phyloP scores from a whole-genome alignment of 306 rosid genomes.

The Coriaria nepalensis region DNA sequence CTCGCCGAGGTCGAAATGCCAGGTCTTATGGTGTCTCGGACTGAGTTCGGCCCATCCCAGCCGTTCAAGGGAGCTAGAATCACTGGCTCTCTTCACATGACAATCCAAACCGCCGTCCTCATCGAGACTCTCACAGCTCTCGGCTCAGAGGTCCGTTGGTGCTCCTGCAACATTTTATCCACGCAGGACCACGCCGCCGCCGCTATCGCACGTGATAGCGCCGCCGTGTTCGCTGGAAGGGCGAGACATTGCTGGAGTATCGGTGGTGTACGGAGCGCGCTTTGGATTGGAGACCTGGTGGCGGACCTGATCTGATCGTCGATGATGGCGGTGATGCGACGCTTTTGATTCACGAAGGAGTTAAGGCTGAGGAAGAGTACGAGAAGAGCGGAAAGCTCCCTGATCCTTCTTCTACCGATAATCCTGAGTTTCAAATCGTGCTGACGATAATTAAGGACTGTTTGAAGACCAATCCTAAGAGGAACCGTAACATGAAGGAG shows the following conservation, averaged over 20 bases:
- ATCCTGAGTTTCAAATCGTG: conserved; percentile 77
- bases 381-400: conserved; percentile 49
- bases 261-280: conserved; percentile 99
- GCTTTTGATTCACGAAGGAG: conserved; percentile 73
- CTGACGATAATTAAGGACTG: conserved; percentile 61
- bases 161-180: conserved; percentile 93
- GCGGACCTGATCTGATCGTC: conserved; percentile 88
- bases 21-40: conserved; percentile 48
- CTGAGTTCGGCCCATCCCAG: conserved; percentile 56
- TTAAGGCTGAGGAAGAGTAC: conserved; percentile 64
- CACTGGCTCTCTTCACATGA: conserved; percentile 99
- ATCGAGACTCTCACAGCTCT: conserved; percentile 93
- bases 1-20: conserved; percentile 98
- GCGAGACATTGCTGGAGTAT: conserved; percentile 88
- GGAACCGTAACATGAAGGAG: conserved; percentile 80
- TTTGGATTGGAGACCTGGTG: conserved; percentile 81
- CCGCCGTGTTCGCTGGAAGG: conserved; percentile 97
- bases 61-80: conserved; percentile 78
- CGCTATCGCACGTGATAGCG: conserved; percentile 77
- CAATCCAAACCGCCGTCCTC: conserved; percentile 91
- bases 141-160: conserved; percentile 96
- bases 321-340: conserved; percentile 93
- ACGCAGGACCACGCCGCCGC: conserved; percentile 98
- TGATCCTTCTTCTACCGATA: conserved; percentile 59
- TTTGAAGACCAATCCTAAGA: conserved; percentile 66